Evolutionary conservation across 179 eudicot genomes (phyloP), one percentile per base, ranked within the genome.

Genomic region (Camellia oleifera): DNA sequence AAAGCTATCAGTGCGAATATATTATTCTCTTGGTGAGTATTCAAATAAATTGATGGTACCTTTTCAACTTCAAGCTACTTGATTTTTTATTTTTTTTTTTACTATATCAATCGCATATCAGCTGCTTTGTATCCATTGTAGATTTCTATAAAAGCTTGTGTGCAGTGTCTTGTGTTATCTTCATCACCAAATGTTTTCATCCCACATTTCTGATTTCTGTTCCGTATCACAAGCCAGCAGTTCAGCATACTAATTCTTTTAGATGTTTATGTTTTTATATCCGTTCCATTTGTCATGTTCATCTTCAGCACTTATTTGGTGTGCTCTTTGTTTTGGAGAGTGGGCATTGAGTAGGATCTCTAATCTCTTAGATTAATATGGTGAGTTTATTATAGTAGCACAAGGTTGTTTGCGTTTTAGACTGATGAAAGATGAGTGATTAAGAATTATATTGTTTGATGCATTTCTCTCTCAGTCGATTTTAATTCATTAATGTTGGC

Each of bases 11-110:
- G 84, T 85, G 82, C 79, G 82, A 82, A 83, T 80, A 71, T 80
- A 78, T 78, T 77, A 80, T 78, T 82, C 78, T 70, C 64, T 81
- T 80, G 96, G 94, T 92, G 88, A 93, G 94, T 87, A 69, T 75
- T 18, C 18, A 26, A 78, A 18, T 69, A 65, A 76, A 7, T 20
- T 40, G 15, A 17, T 58, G 69, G 20, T 72, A 17, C 12, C 3
- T 60, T 53, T 53, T 53, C 2, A 56, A 48, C 6, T 61, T 17
- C 6, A 18, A 20, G 71, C 44, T 20, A 45, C 44, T 62, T 45
- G 11, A 23, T 23, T 23, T 23, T 23, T 23, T 23, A 23, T 0
- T 23, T 23, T 23, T 61, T 11, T 62, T 50, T 63, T 44, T 23
- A 42, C 14, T 50, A n/a, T 44, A 54, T 77, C 26, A 3, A n/a